These are phyloP conservation scores for Flaveria ramosissima DNA, from an alignment of 129 eudicot genomes.

Conservation along the genomic window DNA sequence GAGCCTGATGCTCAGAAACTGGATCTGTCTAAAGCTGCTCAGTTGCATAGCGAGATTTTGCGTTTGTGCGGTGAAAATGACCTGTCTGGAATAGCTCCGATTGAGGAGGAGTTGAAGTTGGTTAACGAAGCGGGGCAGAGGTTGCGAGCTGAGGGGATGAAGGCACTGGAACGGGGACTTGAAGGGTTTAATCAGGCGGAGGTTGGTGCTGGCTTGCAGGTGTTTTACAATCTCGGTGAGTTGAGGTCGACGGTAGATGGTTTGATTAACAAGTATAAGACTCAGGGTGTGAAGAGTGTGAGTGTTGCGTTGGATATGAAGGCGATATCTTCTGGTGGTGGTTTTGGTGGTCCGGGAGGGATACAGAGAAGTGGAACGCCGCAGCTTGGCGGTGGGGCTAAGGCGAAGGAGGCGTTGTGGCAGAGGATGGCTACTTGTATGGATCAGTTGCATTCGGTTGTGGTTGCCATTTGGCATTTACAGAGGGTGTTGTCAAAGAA, in stretches of 20 bases:
- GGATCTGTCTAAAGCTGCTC: constrained; percentile 80
- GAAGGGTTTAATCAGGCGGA: constrained; percentile 90
- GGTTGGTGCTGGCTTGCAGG: constrained; percentile 89
- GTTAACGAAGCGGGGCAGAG: constrained; percentile 60
- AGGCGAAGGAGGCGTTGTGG: constrained; percentile 90
- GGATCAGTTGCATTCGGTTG: constrained; percentile 88
- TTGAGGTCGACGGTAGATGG: constrained; percentile 70
- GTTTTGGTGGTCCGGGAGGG: constrained; percentile 83
- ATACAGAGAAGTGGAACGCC: constrained; percentile 89
- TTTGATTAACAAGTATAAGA: constrained; percentile 69
- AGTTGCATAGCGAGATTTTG: constrained; percentile 64
- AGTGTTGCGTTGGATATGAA: constrained; percentile 84
- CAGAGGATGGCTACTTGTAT: constrained; percentile 83
- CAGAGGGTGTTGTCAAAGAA: constrained; percentile 98
- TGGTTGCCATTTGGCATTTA: constrained; percentile 91
- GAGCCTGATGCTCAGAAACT: constrained; percentile 33
- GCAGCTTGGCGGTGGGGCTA: constrained; percentile 71
- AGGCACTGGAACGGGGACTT: constrained; percentile 76
- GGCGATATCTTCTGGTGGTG: constrained; percentile 52
- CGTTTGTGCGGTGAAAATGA: constrained; percentile 50
- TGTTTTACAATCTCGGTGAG: constrained; percentile 91
- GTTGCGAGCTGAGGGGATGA: constrained; percentile 69
- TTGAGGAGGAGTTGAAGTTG: constrained; percentile 77
- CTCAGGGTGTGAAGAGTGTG: constrained; percentile 63
- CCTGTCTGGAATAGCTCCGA: constrained; percentile 51